These are phyloP conservation scores for cucumber (Cucumis sativus) DNA, from an alignment of 306 rosid species.

Conservation along the genomic window Cucumber_9930_V3 NC_026660.2:15113501-15114000, in stretches of 20 bases:
- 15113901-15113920: too few relatives aligned
- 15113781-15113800: background rate
- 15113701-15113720: background rate
- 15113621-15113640: background rate
- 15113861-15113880: too few relatives aligned
- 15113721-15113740: background rate
- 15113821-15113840: too few relatives aligned
- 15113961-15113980: too few relatives aligned
- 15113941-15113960: too few relatives aligned
- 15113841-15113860: background rate
- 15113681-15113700: background rate
- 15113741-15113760: background rate
- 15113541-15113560: background rate
- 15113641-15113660: background rate
- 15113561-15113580: background rate
- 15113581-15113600: background rate
- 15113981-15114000: too few relatives aligned
- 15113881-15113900: too few relatives aligned
- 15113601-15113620: background rate
- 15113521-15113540: background rate
- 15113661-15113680: background rate
- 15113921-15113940: too few relatives aligned
- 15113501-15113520: background rate
- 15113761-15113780: background rate
- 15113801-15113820: too few relatives aligned